These are phyloP conservation scores for Lachnellula subtilissima DNA, from an alignment of 2,329 filamentous ascomycete species.

Conservation along the genomic window DNA sequence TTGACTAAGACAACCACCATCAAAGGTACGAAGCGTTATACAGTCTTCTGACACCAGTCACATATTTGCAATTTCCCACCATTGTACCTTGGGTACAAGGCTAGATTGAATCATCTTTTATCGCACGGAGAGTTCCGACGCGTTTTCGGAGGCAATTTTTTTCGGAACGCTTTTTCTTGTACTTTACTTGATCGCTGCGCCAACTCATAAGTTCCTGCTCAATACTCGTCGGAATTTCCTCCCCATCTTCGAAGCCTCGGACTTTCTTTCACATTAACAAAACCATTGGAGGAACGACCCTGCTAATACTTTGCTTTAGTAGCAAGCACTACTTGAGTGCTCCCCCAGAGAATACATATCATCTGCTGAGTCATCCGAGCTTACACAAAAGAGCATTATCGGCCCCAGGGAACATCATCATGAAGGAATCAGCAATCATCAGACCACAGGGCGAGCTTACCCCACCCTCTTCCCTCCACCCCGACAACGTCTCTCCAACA, in stretches of 20 bases:
- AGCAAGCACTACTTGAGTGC: conserved; percentile 4
- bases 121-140: no score
- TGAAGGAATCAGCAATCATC: conserved; percentile 7
- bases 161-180: no score
- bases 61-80: background rate
- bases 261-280: background rate
- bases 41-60: background rate
- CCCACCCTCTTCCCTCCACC: conserved; percentile 26
- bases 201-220: no score
- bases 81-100: background rate
- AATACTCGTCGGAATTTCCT: no score
- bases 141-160: no score
- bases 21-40: background rate
- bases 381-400: conserved; percentile 12
- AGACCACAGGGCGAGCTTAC: conserved; percentile 24
- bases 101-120: no score
- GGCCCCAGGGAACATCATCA: conserved; percentile 18
- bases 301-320: background rate
- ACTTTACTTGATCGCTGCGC: no score
- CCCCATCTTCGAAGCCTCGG: background rate
- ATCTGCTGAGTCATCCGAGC: background rate
- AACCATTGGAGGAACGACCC: background rate
- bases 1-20: background rate
- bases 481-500: conserved; percentile 21
- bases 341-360: background rate